Evolutionary conservation across 805 yeast genomes (phyloP).

Genomic region (Metschnikowia baotianmanensis): DNA sequence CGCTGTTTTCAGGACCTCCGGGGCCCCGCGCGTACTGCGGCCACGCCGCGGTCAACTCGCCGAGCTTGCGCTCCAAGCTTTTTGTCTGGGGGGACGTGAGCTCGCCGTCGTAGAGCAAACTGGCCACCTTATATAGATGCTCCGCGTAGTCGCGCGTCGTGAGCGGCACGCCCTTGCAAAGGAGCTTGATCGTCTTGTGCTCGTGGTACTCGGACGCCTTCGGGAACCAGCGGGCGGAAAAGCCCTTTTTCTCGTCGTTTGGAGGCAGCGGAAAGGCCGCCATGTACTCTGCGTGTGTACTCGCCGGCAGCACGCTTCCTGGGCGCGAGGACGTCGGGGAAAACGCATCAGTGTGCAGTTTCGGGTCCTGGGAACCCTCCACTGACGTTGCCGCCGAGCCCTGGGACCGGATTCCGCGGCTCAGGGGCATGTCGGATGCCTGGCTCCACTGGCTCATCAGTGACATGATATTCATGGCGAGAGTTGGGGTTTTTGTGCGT

Average conservation of each 20-base stretch:
- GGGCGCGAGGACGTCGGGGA: not conserved
- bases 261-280: not conserved
- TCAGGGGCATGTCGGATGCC: constrained; percentile 9
- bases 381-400: constrained; percentile 8
- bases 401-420: constrained; percentile 11
- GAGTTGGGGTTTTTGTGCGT: not conserved
- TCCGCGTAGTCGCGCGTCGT: constrained; percentile 37
- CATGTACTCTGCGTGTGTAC: not conserved
- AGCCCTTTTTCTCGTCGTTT: constrained; percentile 2
- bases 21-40: constrained; percentile 21
- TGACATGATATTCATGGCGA: constrained; percentile 8
- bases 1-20: no score
- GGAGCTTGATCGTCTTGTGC: constrained; percentile 28
- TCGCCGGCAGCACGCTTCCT: not conserved
- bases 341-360: not conserved
- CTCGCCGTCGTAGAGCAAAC: constrained; percentile 23
- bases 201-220: constrained; percentile 2
- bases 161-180: constrained; percentile 28
- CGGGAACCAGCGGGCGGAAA: constrained; percentile 10
- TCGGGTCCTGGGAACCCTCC: constrained; percentile 2
- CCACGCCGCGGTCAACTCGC: constrained; percentile 25
- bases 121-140: constrained; percentile 33
- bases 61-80: constrained; percentile 25
- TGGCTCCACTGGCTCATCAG: constrained; percentile 14
- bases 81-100: constrained; percentile 14